phyloP scores from a whole-genome alignment of 257 asterid species.

The Leptodermis oblonga region DNA sequence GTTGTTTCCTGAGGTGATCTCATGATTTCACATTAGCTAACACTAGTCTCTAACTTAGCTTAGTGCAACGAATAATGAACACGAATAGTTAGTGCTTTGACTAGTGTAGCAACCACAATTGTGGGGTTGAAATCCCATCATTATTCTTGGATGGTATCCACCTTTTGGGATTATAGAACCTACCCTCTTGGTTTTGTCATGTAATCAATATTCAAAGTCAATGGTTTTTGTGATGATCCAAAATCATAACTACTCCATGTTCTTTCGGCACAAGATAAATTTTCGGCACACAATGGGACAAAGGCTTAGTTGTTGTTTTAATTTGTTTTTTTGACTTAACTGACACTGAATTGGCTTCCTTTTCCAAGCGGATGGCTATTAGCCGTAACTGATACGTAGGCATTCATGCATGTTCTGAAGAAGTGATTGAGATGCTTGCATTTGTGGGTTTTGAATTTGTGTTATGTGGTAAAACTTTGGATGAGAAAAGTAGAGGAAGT shows the following conservation, averaged over 20 bases:
- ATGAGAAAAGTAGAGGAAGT: background rate
- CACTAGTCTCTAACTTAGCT: background rate
- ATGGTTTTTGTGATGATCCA: background rate
- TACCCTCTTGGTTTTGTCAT: background rate
- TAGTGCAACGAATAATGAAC: slow-evolving; percentile 4
- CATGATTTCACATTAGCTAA: background rate
- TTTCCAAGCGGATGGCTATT: too few species aligned
- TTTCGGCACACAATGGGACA: too few species aligned
- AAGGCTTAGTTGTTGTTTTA: too few species aligned
- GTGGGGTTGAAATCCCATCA: slow-evolving; percentile 10
- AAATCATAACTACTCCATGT: background rate
- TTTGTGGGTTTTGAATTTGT: background rate
- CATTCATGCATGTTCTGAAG: background rate
- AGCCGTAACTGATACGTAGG: background rate
- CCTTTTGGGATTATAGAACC: background rate
- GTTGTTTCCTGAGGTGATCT: slow-evolving; percentile 2
- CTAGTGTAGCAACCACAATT: slow-evolving; percentile 13
- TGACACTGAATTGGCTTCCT: background rate
- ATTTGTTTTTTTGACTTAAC: background rate
- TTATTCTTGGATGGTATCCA: background rate
- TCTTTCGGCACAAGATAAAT: background rate
- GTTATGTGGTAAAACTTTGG: background rate
- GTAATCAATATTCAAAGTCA: background rate
- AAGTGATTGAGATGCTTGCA: background rate
- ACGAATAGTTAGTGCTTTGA: slow-evolving; percentile 8